Evolutionary conservation across 371 early-diverging fungal species (phyloP), one percentile per base, ranked within the genome.

Genomic region (Globomyces sp.): DNA sequence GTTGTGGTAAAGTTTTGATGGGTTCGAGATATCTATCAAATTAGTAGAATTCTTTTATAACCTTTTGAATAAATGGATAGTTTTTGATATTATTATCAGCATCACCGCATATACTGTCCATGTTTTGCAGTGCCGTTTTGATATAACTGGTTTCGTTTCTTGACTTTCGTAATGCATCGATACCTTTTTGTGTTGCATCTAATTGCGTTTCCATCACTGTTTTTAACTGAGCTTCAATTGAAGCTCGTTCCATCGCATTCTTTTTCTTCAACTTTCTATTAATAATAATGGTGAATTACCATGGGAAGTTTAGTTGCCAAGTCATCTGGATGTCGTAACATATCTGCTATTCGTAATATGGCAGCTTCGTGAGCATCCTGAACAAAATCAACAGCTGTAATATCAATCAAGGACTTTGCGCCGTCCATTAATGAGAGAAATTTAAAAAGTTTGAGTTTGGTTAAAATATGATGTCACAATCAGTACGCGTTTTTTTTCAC

Each of bases 211-310:
- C 95, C 51, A 93, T 93, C 13, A 90, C 93, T 2, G 93, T 89
- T 71, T 92, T 94, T 44, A 98, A 85, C 72, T 96, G 97, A 34
- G 96, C 95, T 74, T 98, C 97, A 37, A 95, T 88, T 9, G 90
- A 85, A 1, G 93, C 91, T 74, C 94, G 93, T 79, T 98, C 98
- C 64, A 89, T 87, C 1, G 88, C 86, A 46, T 94, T 80, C 71
- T 92, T 92, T 55, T 89, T 86, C 50, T 89, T 87, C 34, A 94
- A 68, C 24, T 24, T 24, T 24, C 24, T 24, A 24, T 24, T 24
- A 24, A 24, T 24, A 24, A 24, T 24, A 24, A 24, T 24, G 24
- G 24, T 24, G 24, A 24, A 24, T 24, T 24, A 24, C 24, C 2
- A 86, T 82, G 36, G 82, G 85, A 5, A 95, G 86, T 75, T 92